Base-by-base conservation (phyloP, 768 basidiomycete species). In the Leucosporidium yakuticum region DNA sequence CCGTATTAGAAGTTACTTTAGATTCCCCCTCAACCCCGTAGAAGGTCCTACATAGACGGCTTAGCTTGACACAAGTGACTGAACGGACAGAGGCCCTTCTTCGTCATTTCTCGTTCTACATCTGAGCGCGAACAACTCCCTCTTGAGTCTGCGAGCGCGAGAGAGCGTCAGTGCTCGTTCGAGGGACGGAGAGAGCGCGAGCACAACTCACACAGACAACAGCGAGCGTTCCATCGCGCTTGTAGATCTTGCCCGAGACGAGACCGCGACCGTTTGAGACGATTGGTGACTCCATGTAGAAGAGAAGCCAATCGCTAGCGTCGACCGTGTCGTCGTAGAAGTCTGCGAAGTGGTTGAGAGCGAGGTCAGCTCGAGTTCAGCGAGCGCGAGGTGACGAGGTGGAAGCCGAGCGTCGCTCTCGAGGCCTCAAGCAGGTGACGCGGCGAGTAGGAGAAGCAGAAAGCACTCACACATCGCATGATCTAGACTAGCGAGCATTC, bases 211-310 rank as follows among this genome's bases (percentile, higher is more conserved):
- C 67, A 27, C 65, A 69, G 19, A 69, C 60, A 32, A 69, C 74
- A 0, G 69, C 73, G 4, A 76, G 69, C 2, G 54, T 68, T 5
- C 76, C 76, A 32, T 74, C 71, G 17, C 67, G 54, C 51, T 69
- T 74, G 65, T 74, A 75, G 48, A 76, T 74, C 29, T 70, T 34
- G 7, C 74, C 74, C 7, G 58, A 55, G 11, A 71, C 75, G 25
- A 72, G 57, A 1, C 75, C 75, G 0, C 75, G 36, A 0, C 75
- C 74, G n/a, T 63, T 64, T 21, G 64, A 48, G 4, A 70, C 67
- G 6, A 69, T 55, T 14, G 68, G 68, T 29, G 66, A 63, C 12
- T 70, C 60, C 73, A 76, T 76, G 48, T 59, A 69, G 62, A 68
- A 76, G 0, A 76, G 53, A 21, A 73, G 58, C 69, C 72, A 76